These are phyloP conservation scores for Ustilago loliicola DNA, from an alignment of 1,284 basidiomycete species.

Conservation along the genomic window DNA sequence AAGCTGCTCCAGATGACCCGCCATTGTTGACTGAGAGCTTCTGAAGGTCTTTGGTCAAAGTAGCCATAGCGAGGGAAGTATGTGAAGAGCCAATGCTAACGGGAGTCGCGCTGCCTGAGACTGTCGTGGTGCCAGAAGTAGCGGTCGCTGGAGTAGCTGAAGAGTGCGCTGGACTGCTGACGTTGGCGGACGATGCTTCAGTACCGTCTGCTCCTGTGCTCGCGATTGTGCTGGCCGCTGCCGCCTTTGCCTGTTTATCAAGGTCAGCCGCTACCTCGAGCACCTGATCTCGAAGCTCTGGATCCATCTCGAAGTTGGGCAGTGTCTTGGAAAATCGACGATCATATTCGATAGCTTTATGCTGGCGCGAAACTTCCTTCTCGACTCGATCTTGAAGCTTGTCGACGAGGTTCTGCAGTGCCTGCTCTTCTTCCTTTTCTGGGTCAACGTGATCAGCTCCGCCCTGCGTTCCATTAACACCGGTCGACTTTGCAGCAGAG, in stretches of 20 bases:
- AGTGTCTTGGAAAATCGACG: constrained; percentile 80
- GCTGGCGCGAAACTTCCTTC: constrained; percentile 82
- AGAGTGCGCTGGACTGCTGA: constrained; percentile 11
- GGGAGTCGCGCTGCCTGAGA: constrained; percentile 44
- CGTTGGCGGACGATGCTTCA: constrained; percentile 3
- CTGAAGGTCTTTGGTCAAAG: constrained; percentile 46
- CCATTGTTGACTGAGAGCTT: constrained; percentile 30
- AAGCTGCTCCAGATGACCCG: constrained; percentile 8
- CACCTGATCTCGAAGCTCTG: constrained; percentile 76
- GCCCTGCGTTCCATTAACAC: constrained; percentile 13
- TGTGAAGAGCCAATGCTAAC: constrained; percentile 38
- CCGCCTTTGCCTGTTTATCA: constrained; percentile 70
- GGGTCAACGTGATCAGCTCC: constrained; percentile 46
- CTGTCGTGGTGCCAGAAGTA: constrained; percentile 21
- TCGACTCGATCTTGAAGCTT: constrained; percentile 88
- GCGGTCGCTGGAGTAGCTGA: constrained; percentile 27
- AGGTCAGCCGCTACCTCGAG: constrained; percentile 73
- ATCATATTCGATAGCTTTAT: constrained; percentile 85
- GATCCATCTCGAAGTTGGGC: constrained; percentile 78
- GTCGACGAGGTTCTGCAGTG: constrained; percentile 73
- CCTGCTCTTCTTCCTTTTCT: constrained; percentile 64
- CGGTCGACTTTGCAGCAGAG: constrained; percentile 19
- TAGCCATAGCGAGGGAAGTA: constrained; percentile 48
- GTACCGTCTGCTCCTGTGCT: constrained; percentile 6
- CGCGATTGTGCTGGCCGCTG: constrained; percentile 59